These are phyloP conservation scores for Ogataea saltuana DNA, from an alignment of 805 yeast genomes.

Conservation along the genomic window DNA sequence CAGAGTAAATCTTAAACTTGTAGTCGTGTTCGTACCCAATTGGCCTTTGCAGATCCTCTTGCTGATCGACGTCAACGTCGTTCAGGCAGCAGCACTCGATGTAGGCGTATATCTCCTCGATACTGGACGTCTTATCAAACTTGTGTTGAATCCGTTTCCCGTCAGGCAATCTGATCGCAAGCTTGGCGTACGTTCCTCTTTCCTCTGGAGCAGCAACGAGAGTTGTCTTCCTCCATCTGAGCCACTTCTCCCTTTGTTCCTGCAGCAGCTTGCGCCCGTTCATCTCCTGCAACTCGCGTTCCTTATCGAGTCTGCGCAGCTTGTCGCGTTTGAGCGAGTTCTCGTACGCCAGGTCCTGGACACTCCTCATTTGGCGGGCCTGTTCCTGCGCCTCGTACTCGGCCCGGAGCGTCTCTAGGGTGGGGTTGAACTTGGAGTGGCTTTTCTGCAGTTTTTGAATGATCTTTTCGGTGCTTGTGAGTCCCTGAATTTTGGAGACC, in stretches of 20 bases:
- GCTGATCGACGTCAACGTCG: constrained; percentile 35
- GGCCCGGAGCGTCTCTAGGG: constrained; percentile 56
- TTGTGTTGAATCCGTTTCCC: constrained; percentile 60
- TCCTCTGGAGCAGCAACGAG: constrained; percentile 22
- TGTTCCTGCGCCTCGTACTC: constrained; percentile 63
- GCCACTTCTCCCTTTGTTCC: constrained; percentile 40
- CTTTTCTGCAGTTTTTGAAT: constrained; percentile 39
- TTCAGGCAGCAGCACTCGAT: constrained; percentile 50
- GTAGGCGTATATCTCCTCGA: constrained; percentile 70
- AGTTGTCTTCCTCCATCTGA: constrained; percentile 45
- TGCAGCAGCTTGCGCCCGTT: constrained; percentile 19
- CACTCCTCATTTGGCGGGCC: constrained; percentile 57
- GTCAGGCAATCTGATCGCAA: constrained; percentile 66
- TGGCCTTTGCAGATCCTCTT: constrained; percentile 26
- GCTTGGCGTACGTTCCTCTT: constrained; percentile 46
- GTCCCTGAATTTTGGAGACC: constrained; percentile 66
- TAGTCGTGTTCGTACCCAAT: constrained; percentile 45
- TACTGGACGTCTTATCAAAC: constrained; percentile 45
- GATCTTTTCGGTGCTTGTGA: constrained; percentile 38
- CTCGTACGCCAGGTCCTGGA: constrained; percentile 79
- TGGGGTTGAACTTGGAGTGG: constrained; percentile 57
- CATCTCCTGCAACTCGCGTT: constrained; percentile 28
- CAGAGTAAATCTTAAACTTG: constrained; percentile 51
- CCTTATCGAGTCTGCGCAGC: constrained; percentile 46
- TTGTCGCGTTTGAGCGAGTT: constrained; percentile 69